These are phyloP conservation scores for Tuber brumale DNA, from an alignment of 495 filamentous ascomycete genomes.

Conservation along the genomic window DNA sequence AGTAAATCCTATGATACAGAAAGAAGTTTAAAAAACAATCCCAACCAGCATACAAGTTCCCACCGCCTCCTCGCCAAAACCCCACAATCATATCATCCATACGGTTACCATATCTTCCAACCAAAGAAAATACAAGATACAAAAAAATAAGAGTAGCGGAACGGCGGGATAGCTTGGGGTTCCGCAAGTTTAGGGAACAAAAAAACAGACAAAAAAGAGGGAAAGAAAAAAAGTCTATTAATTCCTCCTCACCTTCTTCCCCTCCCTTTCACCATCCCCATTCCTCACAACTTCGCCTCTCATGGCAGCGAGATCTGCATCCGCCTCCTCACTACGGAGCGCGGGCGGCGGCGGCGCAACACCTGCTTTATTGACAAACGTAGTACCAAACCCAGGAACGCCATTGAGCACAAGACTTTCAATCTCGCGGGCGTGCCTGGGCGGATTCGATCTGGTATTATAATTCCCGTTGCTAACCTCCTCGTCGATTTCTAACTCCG, in stretches of 20 bases:
- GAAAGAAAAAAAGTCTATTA: not conserved
- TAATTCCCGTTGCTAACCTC: not conserved
- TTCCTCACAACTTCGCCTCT: slow-evolving; percentile 18
- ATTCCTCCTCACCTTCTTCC: not conserved
- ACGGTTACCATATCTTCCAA: not conserved
- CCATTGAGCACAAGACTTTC: slow-evolving; percentile 31
- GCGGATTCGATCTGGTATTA: slow-evolving; percentile 30
- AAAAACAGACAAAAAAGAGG: not conserved
- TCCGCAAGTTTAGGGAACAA: not conserved
- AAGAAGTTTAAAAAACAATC: not conserved
- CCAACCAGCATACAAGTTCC: not conserved
- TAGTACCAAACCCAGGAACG: slow-evolving; percentile 34
- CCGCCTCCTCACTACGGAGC: slow-evolving; percentile 31
- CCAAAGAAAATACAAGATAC: not conserved
- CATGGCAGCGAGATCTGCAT: slow-evolving; percentile 35
- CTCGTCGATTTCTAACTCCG: not conserved
- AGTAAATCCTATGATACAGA: not conserved
- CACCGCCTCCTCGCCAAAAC: not conserved
- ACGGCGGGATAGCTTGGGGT: not conserved
- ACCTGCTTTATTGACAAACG: slow-evolving; percentile 37
- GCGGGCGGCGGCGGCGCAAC: slow-evolving; percentile 36
- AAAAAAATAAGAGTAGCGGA: no score
- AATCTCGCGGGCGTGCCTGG: slow-evolving; percentile 29
- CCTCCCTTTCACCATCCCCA: slow-evolving; percentile 5
- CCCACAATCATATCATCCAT: not conserved